phyloP scores from a whole-genome alignment of 2,329 filamentous ascomycete genomes.

The Eutypa lata region DNA sequence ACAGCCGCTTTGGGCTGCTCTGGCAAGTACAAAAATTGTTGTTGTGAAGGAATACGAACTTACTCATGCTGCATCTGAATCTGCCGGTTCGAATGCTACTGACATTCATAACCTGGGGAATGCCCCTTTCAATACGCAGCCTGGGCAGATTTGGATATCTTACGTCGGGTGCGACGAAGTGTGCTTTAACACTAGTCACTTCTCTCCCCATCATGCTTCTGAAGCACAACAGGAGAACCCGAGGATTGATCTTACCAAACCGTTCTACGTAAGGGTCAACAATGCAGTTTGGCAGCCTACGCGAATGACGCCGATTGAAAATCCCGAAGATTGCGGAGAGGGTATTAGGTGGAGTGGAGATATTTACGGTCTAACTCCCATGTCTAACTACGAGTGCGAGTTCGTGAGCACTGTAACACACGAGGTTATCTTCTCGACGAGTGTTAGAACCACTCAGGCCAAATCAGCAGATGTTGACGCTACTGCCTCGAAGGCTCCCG shows the following conservation, averaged over 20 bases:
- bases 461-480: slow-evolving; percentile 37
- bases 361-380: slow-evolving; percentile 65
- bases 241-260: slow-evolving; percentile 66
- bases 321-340: slow-evolving; percentile 29
- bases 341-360: slow-evolving; percentile 66
- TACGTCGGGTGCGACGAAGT: slow-evolving; percentile 77
- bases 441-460: slow-evolving; percentile 62
- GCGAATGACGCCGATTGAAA: slow-evolving; percentile 56
- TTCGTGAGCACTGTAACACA: slow-evolving; percentile 68
- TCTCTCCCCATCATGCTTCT: slow-evolving; percentile 42
- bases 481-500: slow-evolving; percentile 33
- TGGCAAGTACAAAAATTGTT: slow-evolving; percentile 94
- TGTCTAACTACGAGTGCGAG: slow-evolving; percentile 76
- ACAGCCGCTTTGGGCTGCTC: slow-evolving; percentile 89
- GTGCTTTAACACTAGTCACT: slow-evolving; percentile 70
- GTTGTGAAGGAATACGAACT: slow-evolving; percentile 89
- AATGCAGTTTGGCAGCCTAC: slow-evolving; percentile 78
- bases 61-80: slow-evolving; percentile 72
- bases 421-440: slow-evolving; percentile 67
- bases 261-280: slow-evolving; percentile 77
- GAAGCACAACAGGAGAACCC: slow-evolving; percentile 36
- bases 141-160: slow-evolving; percentile 75
- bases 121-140: slow-evolving; percentile 67
- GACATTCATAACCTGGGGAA: slow-evolving; percentile 76
- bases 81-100: slow-evolving; percentile 69